These are phyloP conservation scores for Astrocystis sublimbata DNA, from an alignment of 495 filamentous ascomycete genomes.

Conservation along the genomic window DNA sequence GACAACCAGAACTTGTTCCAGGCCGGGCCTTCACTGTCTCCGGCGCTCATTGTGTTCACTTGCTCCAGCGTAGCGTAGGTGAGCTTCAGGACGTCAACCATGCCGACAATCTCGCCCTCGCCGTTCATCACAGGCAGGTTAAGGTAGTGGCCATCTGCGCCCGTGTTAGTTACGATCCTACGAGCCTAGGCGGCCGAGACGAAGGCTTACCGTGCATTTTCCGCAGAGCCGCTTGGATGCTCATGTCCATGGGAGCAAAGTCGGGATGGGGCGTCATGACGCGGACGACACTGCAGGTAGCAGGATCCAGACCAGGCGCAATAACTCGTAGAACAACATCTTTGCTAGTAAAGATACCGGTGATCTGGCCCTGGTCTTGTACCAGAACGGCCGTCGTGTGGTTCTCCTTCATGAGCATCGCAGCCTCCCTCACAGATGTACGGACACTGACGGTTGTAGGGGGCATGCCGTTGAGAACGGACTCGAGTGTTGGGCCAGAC, in stretches of 20 bases:
- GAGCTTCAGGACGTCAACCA: conserved; percentile 97
- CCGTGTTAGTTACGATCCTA: conserved; percentile 19
- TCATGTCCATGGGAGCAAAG: conserved; percentile 98
- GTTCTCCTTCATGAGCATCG: conserved; percentile 94
- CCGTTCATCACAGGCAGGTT: conserved; percentile 99
- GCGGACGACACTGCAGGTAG: conserved; percentile 92
- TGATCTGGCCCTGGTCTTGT: conserved; percentile 95
- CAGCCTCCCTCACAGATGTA: conserved; percentile 94
- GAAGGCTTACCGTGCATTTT: conserved; percentile 91
- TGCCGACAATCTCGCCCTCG: conserved; percentile 93
- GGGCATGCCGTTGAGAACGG: conserved; percentile 86
- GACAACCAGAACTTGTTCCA: conserved; percentile 99
- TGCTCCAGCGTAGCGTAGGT: conserved; percentile 98
- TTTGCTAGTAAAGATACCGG: conserved; percentile 99
- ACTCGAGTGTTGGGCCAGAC: conserved; percentile 96
- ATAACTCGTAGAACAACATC: conserved; percentile 98
- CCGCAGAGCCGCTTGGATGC: conserved; percentile 91
- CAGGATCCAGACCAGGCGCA: conserved; percentile 91
- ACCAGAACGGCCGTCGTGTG: conserved; percentile 96
- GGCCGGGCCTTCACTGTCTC: conserved; percentile 88
- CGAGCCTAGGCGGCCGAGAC: neutral
- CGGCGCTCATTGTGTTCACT: conserved; percentile 65
- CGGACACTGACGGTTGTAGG: conserved; percentile 93
- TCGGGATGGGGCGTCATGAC: conserved; percentile 99
- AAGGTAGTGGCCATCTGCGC: conserved; percentile 89